Conservation (phyloP, 345 rosid species). For the Raphanus sativus region DNA sequence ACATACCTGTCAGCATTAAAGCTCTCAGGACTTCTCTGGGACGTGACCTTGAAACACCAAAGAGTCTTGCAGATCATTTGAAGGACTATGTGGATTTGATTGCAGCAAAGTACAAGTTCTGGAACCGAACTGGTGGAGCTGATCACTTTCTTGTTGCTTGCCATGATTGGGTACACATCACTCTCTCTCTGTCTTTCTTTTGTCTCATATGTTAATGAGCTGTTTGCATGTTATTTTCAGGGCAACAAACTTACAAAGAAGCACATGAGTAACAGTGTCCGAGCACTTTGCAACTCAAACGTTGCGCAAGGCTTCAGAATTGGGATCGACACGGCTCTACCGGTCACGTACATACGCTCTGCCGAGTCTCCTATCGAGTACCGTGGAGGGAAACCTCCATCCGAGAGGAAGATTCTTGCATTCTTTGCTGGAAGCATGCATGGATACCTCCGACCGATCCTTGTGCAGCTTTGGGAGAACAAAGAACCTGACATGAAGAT, state of each 20-base stretch:
- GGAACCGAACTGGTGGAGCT: conserved; percentile 83
- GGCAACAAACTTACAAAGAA: conserved; percentile 57
- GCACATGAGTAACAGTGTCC: conserved; percentile 57
- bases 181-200: background rate
- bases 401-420: conserved; percentile 62
- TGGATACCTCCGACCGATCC: conserved; percentile 70
- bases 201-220: background rate
- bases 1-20: conserved; percentile 67
- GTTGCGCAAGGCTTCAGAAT: conserved; percentile 67
- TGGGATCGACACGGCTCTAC: conserved; percentile 72
- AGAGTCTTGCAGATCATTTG: conserved; percentile 50
- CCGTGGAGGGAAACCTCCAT: conserved; percentile 69
- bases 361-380: conserved; percentile 53
- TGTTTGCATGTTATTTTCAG: conserved; percentile 43
- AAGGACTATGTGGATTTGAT: conserved; percentile 57
- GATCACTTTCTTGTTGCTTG: conserved; percentile 95
- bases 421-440: conserved; percentile 93
- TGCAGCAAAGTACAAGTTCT: conserved; percentile 61
- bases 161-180: conserved; percentile 82
- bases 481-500: conserved; percentile 80
- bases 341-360: conserved; percentile 70
- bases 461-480: conserved; percentile 69
- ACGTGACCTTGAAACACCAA: conserved; percentile 36
- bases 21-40: conserved; percentile 55
- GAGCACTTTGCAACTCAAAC: conserved; percentile 79